Conservation (phyloP, 768 basidiomycete species). For the Hortiboletus flavorubellus region DNA sequence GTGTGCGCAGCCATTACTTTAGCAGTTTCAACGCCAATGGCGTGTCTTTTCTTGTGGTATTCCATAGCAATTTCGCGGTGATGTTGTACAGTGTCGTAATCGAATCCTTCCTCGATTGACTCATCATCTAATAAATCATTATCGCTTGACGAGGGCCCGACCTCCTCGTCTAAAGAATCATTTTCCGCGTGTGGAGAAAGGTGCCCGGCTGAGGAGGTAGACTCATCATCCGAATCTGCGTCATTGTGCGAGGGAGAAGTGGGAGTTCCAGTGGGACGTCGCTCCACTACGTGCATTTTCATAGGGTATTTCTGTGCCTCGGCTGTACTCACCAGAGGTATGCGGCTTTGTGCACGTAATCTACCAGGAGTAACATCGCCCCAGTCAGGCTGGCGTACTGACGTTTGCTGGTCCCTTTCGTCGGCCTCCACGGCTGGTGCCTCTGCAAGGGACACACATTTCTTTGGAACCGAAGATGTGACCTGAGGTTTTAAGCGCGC, state of each 20-base stretch:
- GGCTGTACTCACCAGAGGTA: conserved; percentile 31
- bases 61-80: conserved; percentile 74
- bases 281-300: conserved; percentile 69
- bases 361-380: conserved; percentile 54
- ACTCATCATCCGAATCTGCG: conserved; percentile 71
- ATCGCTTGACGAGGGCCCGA: conserved; percentile 19
- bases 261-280: conserved; percentile 38
- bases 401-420: conserved; percentile 9
- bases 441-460: conserved; percentile 65
- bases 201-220: conserved; percentile 35
- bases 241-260: conserved; percentile 6
- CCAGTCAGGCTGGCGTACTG: conserved; percentile 36
- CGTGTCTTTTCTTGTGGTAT: conserved; percentile 60
- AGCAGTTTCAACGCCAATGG: conserved; percentile 52
- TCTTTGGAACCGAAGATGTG: conserved; percentile 43
- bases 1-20: conserved; percentile 48
- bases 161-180: conserved; percentile 20
- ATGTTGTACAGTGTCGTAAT: conserved; percentile 60
- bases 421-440: conserved; percentile 22
- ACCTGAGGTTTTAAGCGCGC: conserved; percentile 23
- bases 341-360: conserved; percentile 40
- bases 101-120: conserved; percentile 46
- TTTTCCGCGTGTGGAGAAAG: conserved; percentile 35
- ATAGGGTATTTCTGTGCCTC: conserved; percentile 46
- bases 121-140: conserved; percentile 36